phyloP scores from a whole-genome alignment of 2,329 filamentous ascomycete genomes.

The Immersiporthe knoxdaviesiana region DNA sequence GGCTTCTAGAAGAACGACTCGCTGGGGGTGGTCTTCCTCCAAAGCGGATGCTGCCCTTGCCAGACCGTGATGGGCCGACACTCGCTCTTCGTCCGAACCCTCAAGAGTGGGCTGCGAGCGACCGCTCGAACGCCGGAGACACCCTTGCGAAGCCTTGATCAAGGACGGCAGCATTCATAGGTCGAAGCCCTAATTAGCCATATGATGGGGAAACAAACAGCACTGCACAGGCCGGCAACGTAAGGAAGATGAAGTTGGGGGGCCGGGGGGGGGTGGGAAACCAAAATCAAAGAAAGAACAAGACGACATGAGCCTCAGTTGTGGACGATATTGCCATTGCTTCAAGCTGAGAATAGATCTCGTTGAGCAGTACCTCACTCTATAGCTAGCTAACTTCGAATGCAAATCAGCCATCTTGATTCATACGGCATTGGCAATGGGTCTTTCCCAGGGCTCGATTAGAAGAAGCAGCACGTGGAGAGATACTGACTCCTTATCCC shows the following conservation, averaged over 20 bases:
- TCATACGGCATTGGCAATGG: not conserved
- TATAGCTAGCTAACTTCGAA: conserved; percentile 19
- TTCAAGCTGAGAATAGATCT: not conserved
- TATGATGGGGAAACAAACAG: not conserved
- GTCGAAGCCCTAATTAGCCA: not conserved
- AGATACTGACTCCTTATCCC: conserved; percentile 19
- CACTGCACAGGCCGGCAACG: not conserved
- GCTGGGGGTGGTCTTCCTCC: conserved; percentile 5
- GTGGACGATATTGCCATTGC: not conserved
- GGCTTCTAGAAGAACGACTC: conserved; percentile 2
- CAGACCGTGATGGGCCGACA: not conserved
- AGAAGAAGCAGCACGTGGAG: not conserved
- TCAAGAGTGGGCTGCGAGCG: not conserved
- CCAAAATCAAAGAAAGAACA: not conserved
- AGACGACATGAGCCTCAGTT: not conserved
- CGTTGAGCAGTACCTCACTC: conserved; percentile 14
- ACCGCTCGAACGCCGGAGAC: not conserved
- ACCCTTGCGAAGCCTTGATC: not conserved
- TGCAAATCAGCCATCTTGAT: conserved; percentile 14
- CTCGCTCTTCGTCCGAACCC: conserved; percentile 22
- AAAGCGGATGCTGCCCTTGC: conserved; percentile 9
- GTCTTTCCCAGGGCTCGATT: too few relatives aligned
- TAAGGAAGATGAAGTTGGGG: not conserved
- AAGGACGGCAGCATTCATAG: not conserved
- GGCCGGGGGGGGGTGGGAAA: too few relatives aligned